phyloP scores from a whole-genome alignment of 108 stramenopile species.

The Stephanodiscus triporus region DNA sequence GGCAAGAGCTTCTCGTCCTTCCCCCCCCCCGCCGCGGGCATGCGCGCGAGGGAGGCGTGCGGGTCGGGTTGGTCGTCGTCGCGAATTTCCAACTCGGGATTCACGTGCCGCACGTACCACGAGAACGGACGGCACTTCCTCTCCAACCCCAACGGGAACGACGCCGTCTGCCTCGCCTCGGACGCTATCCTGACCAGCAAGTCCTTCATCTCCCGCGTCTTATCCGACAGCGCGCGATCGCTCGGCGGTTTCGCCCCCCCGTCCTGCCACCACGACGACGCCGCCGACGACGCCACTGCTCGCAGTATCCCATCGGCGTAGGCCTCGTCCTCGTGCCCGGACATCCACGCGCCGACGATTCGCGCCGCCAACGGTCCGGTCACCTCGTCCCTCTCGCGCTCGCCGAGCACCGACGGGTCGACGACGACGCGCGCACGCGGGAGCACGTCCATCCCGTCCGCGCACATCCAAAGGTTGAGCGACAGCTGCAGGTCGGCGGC shows the following conservation, averaged over 20 bases:
- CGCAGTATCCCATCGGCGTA: slow-evolving; percentile 49
- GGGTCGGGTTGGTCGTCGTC: slow-evolving; percentile 20
- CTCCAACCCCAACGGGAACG: slow-evolving; percentile 53
- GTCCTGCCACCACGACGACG: slow-evolving; percentile 32
- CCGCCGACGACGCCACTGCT: slow-evolving; percentile 37
- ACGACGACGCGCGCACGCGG: slow-evolving; percentile 37
- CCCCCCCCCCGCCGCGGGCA: slow-evolving; percentile 10
- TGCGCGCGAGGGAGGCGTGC: slow-evolving; percentile 10
- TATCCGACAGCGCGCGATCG: slow-evolving; percentile 25
- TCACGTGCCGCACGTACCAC: slow-evolving; percentile 70
- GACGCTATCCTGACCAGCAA: slow-evolving; percentile 50
- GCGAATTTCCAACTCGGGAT: slow-evolving; percentile 44
- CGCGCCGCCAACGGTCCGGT: slow-evolving; percentile 51
- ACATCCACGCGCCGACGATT: slow-evolving; percentile 77
- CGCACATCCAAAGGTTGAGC: slow-evolving; percentile 87
- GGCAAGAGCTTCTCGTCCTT: slow-evolving; percentile 51
- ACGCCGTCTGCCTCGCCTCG: slow-evolving; percentile 47
- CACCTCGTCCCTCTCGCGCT: slow-evolving; percentile 14
- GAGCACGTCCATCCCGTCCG: slow-evolving; percentile 83
- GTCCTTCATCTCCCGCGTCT: slow-evolving; percentile 19
- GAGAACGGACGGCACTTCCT: slow-evolving; percentile 75
- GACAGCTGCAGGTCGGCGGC: slow-evolving; percentile 76
- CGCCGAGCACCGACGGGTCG: slow-evolving; percentile 25
- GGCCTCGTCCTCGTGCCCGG: slow-evolving; percentile 53
- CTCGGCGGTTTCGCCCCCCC: background rate